A percentile compares a stretch with the other conserved stretches of the same genome.
phyloP scores from a whole-genome alignment of 2,329 filamentous ascomycete species.

The Trichocomaceae sp. region DNA sequence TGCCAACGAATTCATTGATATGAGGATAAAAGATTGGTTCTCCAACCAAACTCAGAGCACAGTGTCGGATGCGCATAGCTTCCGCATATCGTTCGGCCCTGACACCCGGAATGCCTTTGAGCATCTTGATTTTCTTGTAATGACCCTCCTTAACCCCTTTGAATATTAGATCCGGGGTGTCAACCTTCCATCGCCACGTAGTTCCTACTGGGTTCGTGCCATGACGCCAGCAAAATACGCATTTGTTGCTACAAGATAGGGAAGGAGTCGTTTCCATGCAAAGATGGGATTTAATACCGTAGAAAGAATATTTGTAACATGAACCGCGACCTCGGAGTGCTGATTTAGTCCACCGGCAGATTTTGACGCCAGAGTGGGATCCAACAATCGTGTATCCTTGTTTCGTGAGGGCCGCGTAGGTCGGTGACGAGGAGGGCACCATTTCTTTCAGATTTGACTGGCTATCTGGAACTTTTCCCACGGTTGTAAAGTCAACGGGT shows the following conservation, averaged over 20 bases:
- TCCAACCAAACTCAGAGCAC: conserved; percentile 83
- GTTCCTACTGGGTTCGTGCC: conserved; percentile 96
- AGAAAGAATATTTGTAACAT: conserved; percentile 97
- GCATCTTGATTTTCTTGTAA: conserved; percentile 96
- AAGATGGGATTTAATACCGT: conserved; percentile 90
- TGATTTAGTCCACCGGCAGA: conserved; percentile 97
- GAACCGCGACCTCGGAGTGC: conserved; percentile 86
- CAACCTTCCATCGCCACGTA: conserved; percentile 93
- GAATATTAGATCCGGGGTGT: conserved; percentile 84
- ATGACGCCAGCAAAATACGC: conserved; percentile 98
- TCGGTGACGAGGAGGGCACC: conserved; percentile 87
- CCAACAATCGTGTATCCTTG: conserved; percentile 95
- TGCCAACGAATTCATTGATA: conserved; percentile 81
- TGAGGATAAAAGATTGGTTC: conserved; percentile 99
- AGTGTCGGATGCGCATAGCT: conserved; percentile 88
- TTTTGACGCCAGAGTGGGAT: conserved; percentile 92
- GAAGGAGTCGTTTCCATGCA: conserved; percentile 98
- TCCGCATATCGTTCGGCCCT: conserved; percentile 86
- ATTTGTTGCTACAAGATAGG: conserved; percentile 94
- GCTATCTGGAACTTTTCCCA: conserved; percentile 35
- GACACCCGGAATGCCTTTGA: conserved; percentile 88
- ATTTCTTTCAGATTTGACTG: conserved; percentile 65
- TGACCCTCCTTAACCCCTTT: conserved; percentile 83
- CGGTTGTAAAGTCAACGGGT: conserved; percentile 72
- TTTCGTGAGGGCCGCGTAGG: conserved; percentile 82